A percentile compares a stretch with the other conserved stretches of the same genome.
Evolutionary conservation across 2,329 filamentous ascomycete genomes (phyloP).

Genomic region (Aspergillus brunneoviolaceus): DNA sequence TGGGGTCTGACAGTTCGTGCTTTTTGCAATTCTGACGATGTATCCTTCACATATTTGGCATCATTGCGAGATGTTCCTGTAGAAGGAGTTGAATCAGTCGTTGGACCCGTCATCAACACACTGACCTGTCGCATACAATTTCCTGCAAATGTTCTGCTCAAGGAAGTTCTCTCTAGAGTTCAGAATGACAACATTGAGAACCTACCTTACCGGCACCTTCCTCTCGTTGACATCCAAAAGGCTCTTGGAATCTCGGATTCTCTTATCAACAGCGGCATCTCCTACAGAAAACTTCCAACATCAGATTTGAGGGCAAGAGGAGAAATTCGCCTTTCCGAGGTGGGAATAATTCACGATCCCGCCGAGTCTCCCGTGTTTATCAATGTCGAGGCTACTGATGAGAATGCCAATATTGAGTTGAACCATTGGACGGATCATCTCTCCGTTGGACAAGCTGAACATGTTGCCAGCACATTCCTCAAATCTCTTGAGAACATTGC

Average conservation of each 20-base stretch:
- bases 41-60: conserved; percentile 52
- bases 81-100: conserved; percentile 40
- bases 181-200: conserved; percentile 50
- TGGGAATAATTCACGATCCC: conserved; percentile 46
- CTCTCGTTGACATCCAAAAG: conserved; percentile 50
- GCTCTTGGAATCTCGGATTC: conserved; percentile 38
- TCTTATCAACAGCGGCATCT: conserved; percentile 52
- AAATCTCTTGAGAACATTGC: conserved; percentile 41
- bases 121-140: conserved; percentile 47
- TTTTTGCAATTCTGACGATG: conserved; percentile 67
- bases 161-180: conserved; percentile 41
- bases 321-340: conserved; percentile 41
- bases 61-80: conserved; percentile 44
- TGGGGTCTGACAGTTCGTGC: conserved; percentile 67
- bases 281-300: conserved; percentile 45
- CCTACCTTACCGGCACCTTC: conserved; percentile 45
- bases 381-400: conserved; percentile 50
- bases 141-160: conserved; percentile 30
- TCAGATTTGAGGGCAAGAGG: conserved; percentile 19
- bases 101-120: conserved; percentile 51
- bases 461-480: conserved; percentile 40
- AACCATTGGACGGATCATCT: conserved; percentile 45
- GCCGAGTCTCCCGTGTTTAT: conserved; percentile 51
- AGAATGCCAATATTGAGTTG: conserved; percentile 36
- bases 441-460: conserved; percentile 39